A percentile compares a stretch with the other conserved stretches of the same genome.
Conservation (phyloP, 2,329 filamentous ascomycete species). For the Immersiporthe knoxdaviesiana region DNA sequence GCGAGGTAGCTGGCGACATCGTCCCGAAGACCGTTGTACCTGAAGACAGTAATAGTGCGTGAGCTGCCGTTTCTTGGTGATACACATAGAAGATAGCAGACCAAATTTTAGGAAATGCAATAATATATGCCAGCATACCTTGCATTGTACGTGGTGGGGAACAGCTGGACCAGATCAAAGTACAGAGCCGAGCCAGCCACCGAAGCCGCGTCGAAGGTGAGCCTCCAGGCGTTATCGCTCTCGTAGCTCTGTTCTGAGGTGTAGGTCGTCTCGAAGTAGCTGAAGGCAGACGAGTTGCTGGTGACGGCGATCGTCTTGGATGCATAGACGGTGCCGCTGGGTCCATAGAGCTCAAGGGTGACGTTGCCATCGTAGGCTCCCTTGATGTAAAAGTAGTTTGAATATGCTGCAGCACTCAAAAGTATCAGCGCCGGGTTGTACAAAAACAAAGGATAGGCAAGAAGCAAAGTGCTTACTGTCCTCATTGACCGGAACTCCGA, state of each 20-base stretch:
- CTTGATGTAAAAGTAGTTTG: constrained; percentile 56
- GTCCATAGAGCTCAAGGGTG: constrained; percentile 50
- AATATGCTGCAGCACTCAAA: constrained; percentile 39
- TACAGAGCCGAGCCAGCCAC: constrained; percentile 17
- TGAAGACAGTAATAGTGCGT: constrained; percentile 34
- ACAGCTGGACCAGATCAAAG: constrained; percentile 24
- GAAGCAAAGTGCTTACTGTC: constrained; percentile 13
- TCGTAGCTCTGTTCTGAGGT: constrained; percentile 51
- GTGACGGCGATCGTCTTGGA: constrained; percentile 50
- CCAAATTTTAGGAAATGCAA: background rate
- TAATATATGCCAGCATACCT: background rate
- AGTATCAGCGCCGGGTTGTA: background rate
- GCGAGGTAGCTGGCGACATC: constrained; percentile 15
- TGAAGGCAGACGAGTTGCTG: constrained; percentile 55
- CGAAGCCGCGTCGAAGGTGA: constrained; percentile 21
- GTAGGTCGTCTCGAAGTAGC: constrained; percentile 43
- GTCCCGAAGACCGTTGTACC: constrained; percentile 52
- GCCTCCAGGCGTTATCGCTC: constrained; percentile 19
- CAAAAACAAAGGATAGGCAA: background rate
- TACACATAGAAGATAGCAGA: background rate
- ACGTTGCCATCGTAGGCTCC: constrained; percentile 52
- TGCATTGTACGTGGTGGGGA: constrained; percentile 41
- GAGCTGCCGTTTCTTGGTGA: background rate
- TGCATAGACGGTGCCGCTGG: constrained; percentile 48
- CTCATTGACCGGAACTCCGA: background rate